Percentiles rank a stretch among this genome's conserved stretches.
Evolutionary conservation across 1,284 basidiomycete genomes (phyloP).

Genomic region (Marasmius oreades): DNA sequence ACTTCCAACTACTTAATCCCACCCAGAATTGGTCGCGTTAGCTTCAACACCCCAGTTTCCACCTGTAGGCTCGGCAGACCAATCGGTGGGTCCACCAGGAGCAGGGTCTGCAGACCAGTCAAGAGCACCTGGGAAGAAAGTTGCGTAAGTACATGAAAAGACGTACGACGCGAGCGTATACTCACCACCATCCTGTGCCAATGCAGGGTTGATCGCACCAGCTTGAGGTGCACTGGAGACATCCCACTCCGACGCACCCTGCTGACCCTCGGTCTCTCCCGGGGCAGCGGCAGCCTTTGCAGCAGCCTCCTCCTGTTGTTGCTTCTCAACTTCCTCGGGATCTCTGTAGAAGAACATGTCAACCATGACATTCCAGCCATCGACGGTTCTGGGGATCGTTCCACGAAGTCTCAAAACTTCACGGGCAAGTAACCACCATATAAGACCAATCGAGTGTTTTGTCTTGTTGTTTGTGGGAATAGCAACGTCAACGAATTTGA

Average conservation of each 20-base stretch:
- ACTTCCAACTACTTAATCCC: constrained; percentile 47
- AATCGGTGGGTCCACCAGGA: constrained; percentile 61
- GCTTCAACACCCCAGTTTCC: constrained; percentile 59
- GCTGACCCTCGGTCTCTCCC: constrained; percentile 49
- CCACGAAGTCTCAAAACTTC: constrained; percentile 97
- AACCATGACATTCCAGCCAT: constrained; percentile 97
- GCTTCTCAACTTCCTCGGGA: constrained; percentile 98
- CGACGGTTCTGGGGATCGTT: constrained; percentile 83
- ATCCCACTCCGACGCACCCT: constrained; percentile 72
- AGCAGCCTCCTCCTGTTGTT: constrained; percentile 89
- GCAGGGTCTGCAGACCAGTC: constrained; percentile 81
- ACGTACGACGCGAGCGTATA: constrained; percentile 15
- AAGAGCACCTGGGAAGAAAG: constrained; percentile 52
- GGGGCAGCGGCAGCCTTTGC: constrained; percentile 68
- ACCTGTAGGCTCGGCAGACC: constrained; percentile 76
- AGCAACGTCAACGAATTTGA: constrained; percentile 96
- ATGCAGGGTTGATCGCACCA: constrained; percentile 75
- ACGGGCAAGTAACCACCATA: constrained; percentile 98
- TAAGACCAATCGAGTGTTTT: constrained; percentile 93
- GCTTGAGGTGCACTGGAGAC: constrained; percentile 62
- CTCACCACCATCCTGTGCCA: constrained; percentile 69
- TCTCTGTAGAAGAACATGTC: constrained; percentile 99
- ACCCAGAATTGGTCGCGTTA: constrained; percentile 40
- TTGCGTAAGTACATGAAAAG: not conserved
- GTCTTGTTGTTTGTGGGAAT: constrained; percentile 99